Percentiles rank a stretch among this genome's conserved stretches.
These are phyloP conservation scores for Lipomyces mesembrius DNA, from an alignment of 805 yeast species.

Conservation along the genomic window DNA sequence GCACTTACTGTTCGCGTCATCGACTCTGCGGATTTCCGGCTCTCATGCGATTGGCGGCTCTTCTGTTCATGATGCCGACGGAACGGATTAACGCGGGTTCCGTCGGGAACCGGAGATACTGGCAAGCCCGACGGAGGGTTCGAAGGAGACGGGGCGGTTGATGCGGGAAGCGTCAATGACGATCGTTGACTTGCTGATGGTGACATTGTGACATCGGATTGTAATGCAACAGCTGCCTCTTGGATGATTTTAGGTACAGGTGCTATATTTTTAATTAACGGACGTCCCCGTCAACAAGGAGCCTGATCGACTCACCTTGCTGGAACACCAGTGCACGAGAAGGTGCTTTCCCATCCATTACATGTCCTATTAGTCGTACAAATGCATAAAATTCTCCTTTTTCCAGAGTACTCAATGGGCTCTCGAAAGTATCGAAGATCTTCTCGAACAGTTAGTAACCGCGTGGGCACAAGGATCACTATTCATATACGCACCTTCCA, in stretches of 20 bases:
- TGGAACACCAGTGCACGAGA: conserved; percentile 34
- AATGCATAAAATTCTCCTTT: conserved; percentile 92
- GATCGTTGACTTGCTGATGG: conserved; percentile 9
- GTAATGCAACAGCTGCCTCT: not conserved
- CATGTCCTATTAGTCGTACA: conserved; percentile 76
- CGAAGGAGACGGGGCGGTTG: not conserved
- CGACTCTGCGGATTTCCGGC: conserved; percentile 4
- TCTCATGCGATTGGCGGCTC: conserved; percentile 3
- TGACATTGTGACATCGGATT: not conserved
- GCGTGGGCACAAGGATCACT: conserved; percentile 4
- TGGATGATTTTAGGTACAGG: conserved; percentile 22
- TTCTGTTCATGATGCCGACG: conserved; percentile 1
- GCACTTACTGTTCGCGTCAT: not conserved
- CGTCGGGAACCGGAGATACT: conserved; percentile 1
- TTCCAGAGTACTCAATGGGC: conserved; percentile 59
- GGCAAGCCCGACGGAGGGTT: conserved; percentile 1
- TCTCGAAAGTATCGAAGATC: conserved; percentile 44
- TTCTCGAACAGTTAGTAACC: conserved; percentile 56
- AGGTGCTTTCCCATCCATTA: conserved; percentile 51
- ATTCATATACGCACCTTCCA: conserved; percentile 49
- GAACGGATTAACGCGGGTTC: conserved; percentile 7
- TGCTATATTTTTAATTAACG: conserved; percentile 4
- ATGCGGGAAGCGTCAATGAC: not conserved
- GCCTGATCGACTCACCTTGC: conserved; percentile 27
- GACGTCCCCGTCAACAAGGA: not conserved